Conservation (phyloP, 192 early-diverging fungal species). For the Podochytrium sp. region DNA sequence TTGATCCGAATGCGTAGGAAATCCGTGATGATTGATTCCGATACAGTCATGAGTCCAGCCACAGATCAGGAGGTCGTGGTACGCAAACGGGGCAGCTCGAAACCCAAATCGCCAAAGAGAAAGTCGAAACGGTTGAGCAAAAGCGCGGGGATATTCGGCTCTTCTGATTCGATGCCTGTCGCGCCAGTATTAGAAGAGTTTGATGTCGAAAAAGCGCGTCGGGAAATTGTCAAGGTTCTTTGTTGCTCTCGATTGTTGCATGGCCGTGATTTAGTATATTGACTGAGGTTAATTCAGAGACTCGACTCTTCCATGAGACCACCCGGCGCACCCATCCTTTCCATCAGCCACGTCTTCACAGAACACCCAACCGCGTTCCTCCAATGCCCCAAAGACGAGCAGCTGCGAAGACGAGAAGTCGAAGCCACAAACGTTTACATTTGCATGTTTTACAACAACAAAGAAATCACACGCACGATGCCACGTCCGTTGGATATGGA, state of each 20-base stretch:
- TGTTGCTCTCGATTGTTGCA: neutral
- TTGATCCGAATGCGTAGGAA: neutral
- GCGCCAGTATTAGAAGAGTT: conserved; percentile 20
- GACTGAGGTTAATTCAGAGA: conserved; percentile 18
- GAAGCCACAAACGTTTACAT: conserved; percentile 36
- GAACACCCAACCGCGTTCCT: conserved; percentile 39
- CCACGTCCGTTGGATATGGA: conserved; percentile 38
- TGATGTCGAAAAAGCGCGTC: conserved; percentile 10
- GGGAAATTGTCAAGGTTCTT: conserved; percentile 25
- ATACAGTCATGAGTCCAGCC: neutral
- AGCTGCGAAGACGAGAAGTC: conserved; percentile 39
- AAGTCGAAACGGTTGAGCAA: neutral
- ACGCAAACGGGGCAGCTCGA: neutral
- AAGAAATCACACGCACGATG: conserved; percentile 49
- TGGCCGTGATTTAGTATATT: neutral
- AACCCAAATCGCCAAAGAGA: conserved; percentile 2
- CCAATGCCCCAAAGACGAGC: conserved; percentile 48
- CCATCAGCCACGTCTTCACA: conserved; percentile 27
- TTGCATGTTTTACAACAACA: conserved; percentile 48
- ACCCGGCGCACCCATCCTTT: conserved; percentile 41
- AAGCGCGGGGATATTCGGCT: conserved; percentile 6
- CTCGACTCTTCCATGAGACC: conserved; percentile 31
- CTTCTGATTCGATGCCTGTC: conserved; percentile 17
- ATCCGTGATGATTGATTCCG: conserved; percentile 5
- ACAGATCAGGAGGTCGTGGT: no score